Evolutionary conservation across 2,329 filamentous ascomycete genomes (phyloP).

Genomic region (Pezicula radicicola): DNA sequence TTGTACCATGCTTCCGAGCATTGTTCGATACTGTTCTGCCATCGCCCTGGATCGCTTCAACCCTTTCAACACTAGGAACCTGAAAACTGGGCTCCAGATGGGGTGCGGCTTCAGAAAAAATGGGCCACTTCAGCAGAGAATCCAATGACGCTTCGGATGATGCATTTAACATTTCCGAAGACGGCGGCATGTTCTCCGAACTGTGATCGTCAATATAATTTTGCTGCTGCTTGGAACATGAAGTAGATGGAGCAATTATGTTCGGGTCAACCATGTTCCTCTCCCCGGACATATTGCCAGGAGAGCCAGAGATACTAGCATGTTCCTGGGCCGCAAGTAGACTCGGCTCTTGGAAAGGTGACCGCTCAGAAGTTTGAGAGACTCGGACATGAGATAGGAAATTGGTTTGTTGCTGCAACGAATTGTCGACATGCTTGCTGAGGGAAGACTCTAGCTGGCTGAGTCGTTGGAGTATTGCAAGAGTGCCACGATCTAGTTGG

Average conservation of each 20-base stretch:
- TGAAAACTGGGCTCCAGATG: background rate
- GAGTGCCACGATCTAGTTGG: slow-evolving; percentile 16
- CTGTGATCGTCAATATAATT: background rate
- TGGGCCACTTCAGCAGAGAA: background rate
- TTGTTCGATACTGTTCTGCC: background rate
- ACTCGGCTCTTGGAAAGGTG: background rate
- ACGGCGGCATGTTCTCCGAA: background rate
- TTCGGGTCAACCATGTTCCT: no score
- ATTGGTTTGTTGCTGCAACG: background rate
- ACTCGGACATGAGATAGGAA: background rate
- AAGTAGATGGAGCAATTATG: background rate
- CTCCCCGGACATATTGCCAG: no score
- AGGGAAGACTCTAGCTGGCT: slow-evolving; percentile 10
- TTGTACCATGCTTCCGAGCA: slow-evolving; percentile 4
- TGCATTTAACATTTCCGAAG: background rate
- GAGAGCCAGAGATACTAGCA: no score
- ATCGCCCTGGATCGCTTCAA: background rate
- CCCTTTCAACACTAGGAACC: background rate
- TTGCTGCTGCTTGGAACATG: background rate
- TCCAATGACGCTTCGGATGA: background rate
- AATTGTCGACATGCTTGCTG: background rate
- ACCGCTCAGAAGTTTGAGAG: background rate
- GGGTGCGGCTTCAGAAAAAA: background rate
- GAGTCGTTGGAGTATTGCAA: slow-evolving; percentile 16
- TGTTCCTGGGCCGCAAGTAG: background rate